phyloP scores from a whole-genome alignment of 164 flowering plant species.

The Stephania yunnanensis region DNA sequence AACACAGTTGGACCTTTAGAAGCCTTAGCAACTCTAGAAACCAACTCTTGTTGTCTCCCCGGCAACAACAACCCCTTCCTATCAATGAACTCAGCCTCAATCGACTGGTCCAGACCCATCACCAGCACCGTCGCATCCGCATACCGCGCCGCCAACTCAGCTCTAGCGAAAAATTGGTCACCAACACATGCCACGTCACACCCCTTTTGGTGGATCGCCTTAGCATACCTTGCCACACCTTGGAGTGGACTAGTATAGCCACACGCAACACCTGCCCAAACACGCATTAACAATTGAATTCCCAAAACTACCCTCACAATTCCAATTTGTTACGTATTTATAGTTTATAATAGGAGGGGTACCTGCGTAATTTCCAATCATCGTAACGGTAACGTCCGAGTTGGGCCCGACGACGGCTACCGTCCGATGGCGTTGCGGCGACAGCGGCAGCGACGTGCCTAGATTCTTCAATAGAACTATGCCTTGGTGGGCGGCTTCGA shows the following conservation, averaged over 20 bases:
- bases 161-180: slow-evolving; percentile 41
- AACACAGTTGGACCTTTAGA: slow-evolving; percentile 67
- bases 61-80: slow-evolving; percentile 62
- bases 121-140: slow-evolving; percentile 77
- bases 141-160: slow-evolving; percentile 53
- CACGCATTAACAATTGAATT: not conserved
- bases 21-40: slow-evolving; percentile 56
- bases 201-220: slow-evolving; percentile 54
- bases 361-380: slow-evolving; percentile 88
- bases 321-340: not conserved
- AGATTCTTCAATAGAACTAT: slow-evolving; percentile 74
- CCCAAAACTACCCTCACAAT: not conserved
- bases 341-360: not conserved
- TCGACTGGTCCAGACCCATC: slow-evolving; percentile 86
- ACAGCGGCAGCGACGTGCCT: slow-evolving; percentile 54
- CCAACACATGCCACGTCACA: slow-evolving; percentile 56
- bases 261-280: slow-evolving; percentile 63
- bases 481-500: slow-evolving; percentile 91
- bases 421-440: slow-evolving; percentile 38
- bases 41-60: slow-evolving; percentile 75
- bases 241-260: slow-evolving; percentile 67
- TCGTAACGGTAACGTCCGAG: slow-evolving; percentile 64
- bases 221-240: slow-evolving; percentile 57
- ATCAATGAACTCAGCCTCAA: slow-evolving; percentile 78
- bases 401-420: slow-evolving; percentile 89